These are phyloP conservation scores for Annulohypoxylon moriforme DNA, from an alignment of 495 filamentous ascomycete species.

Conservation along the genomic window DNA sequence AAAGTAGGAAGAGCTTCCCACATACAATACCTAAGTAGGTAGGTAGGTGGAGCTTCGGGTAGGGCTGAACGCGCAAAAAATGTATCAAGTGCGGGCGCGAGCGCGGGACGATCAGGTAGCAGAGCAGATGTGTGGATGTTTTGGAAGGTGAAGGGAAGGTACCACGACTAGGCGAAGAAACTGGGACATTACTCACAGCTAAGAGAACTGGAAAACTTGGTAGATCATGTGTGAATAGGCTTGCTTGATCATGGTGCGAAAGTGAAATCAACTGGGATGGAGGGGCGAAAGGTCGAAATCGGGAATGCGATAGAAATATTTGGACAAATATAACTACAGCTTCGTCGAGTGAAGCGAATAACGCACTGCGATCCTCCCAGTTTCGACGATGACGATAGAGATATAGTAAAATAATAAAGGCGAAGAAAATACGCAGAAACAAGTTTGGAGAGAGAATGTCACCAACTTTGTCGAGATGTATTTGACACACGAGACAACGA, in stretches of 20 bases:
- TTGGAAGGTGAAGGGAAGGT: slow-evolving; percentile 7
- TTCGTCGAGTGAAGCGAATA: slow-evolving; percentile 2
- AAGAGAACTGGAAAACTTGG: slow-evolving; percentile 36
- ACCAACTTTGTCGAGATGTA: slow-evolving; percentile 34
- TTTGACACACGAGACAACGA: slow-evolving; percentile 29
- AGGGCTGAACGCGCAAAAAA: slow-evolving; percentile 11
- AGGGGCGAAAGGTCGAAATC: slow-evolving; percentile 18
- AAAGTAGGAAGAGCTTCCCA: not conserved
- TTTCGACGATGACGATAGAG: not conserved
- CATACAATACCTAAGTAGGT: not conserved
- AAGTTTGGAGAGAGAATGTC: slow-evolving; percentile 13
- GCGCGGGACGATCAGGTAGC: not conserved
- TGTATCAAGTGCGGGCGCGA: not conserved
- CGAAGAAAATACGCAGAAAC: not conserved
- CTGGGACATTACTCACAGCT: slow-evolving; percentile 35
- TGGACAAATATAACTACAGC: slow-evolving; percentile 4
- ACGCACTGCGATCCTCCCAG: not conserved
- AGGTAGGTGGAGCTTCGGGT: slow-evolving; percentile 6
- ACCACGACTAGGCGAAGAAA: not conserved
- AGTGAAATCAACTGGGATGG: slow-evolving; percentile 9
- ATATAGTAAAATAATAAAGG: slow-evolving; percentile 6
- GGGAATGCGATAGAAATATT: slow-evolving; percentile 13
- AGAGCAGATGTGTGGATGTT: not conserved
- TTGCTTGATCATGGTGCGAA: slow-evolving; percentile 48
- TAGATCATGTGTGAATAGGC: slow-evolving; percentile 20